phyloP scores from a whole-genome alignment of 805 yeast genomes.

The Kluyveromyces lactis region DNA sequence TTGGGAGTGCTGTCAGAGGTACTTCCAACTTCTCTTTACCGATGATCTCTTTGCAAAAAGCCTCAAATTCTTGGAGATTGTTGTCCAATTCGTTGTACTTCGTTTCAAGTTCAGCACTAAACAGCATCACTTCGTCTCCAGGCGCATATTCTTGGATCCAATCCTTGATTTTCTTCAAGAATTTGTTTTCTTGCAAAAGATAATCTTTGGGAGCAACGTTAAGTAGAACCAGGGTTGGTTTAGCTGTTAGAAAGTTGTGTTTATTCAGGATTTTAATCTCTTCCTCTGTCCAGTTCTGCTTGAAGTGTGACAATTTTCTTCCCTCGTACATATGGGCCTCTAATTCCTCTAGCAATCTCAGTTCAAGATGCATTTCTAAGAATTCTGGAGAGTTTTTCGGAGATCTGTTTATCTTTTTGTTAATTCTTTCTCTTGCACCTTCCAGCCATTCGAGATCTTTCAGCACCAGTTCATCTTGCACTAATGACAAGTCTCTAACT shows the following conservation, averaged over 20 bases:
- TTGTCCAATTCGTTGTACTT: conserved; percentile 26
- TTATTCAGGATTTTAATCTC: conserved; percentile 63
- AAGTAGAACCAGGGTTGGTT: conserved; percentile 74
- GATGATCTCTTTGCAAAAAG: conserved; percentile 23
- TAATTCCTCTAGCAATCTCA: conserved; percentile 31
- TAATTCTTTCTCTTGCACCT: conserved; percentile 43
- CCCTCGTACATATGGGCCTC: conserved; percentile 45
- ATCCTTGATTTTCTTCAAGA: conserved; percentile 39
- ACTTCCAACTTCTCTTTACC: conserved; percentile 32
- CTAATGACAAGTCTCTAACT: conserved; percentile 63
- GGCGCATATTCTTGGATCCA: conserved; percentile 70
- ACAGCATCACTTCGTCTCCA: conserved; percentile 58
- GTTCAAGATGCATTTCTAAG: conserved; percentile 36
- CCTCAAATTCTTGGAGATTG: conserved; percentile 12
- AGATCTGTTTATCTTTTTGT: conserved; percentile 32
- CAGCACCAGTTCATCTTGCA: conserved; percentile 65
- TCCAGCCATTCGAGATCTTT: conserved; percentile 70
- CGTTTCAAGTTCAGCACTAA: conserved; percentile 50
- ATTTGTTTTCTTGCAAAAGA: conserved; percentile 42
- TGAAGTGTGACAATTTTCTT: conserved; percentile 49
- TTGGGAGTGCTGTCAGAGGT: conserved; percentile 48
- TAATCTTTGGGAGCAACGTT: conserved; percentile 71
- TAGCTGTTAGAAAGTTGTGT: conserved; percentile 73
- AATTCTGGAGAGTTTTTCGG: conserved; percentile 41
- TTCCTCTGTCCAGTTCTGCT: conserved; percentile 50